Conservation (phyloP, 2,329 filamentous ascomycete species). For the Aspergillus fumigatus region DNA sequence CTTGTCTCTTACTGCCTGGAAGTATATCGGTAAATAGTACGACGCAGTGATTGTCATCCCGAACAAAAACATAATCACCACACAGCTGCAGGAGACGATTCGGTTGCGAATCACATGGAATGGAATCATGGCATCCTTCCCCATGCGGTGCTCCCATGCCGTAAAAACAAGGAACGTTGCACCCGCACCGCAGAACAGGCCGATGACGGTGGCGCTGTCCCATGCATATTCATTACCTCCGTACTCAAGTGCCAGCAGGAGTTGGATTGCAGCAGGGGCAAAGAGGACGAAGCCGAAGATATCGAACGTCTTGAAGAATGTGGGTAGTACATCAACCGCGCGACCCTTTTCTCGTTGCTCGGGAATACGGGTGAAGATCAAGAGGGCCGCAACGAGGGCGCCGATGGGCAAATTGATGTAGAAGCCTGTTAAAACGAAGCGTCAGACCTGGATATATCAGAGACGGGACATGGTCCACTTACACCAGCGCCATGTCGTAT, state of each 20-base stretch:
- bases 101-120: constrained; percentile 6
- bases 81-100: constrained; percentile 21
- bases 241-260: constrained; percentile 47
- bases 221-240: constrained; percentile 37
- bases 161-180: constrained; percentile 37
- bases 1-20: constrained; percentile 39
- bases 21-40: constrained; percentile 48
- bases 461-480: not conserved
- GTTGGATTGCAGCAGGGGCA: constrained; percentile 34
- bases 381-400: constrained; percentile 25
- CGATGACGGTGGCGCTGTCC: constrained; percentile 41
- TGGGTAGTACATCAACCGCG: constrained; percentile 5
- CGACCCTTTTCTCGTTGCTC: constrained; percentile 10
- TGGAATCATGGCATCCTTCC: constrained; percentile 42
- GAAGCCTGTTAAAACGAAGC: constrained; percentile 21
- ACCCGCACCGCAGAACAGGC: constrained; percentile 42
- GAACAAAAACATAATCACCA: constrained; percentile 30
- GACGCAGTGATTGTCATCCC: constrained; percentile 28
- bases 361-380: constrained; percentile 21
- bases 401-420: constrained; percentile 41
- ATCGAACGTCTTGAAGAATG: constrained; percentile 14
- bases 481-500: constrained; percentile 22
- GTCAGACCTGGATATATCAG: not conserved
- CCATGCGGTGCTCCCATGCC: constrained; percentile 34
- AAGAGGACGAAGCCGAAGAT: constrained; percentile 19